These are phyloP conservation scores for Rubia yunnanensis DNA, from an alignment of 257 asterid species.

Conservation along the genomic window DNA sequence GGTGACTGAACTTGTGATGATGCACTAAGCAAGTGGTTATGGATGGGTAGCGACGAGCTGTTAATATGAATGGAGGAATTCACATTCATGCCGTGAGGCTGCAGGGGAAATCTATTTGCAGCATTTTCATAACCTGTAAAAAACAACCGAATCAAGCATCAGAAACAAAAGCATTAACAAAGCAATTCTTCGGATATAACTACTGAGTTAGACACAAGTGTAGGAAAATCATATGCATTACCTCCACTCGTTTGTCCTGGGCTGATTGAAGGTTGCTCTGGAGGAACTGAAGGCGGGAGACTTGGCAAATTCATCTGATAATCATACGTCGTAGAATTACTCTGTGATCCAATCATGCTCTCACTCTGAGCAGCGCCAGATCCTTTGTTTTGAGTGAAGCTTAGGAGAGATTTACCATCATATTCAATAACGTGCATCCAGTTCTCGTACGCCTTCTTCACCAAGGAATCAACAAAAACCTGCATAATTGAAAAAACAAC, in stretches of 20 bases:
- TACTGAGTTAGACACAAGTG: too few species aligned
- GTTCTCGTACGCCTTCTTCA: slow-evolving; percentile 87
- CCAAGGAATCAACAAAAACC: slow-evolving; percentile 73
- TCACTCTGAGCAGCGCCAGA: slow-evolving; percentile 34
- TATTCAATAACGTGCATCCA: slow-evolving; percentile 86
- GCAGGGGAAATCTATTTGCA: slow-evolving; percentile 39
- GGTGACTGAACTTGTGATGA: slow-evolving; percentile 45
- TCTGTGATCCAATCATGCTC: slow-evolving; percentile 32
- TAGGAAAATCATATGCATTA: slow-evolving; percentile 12
- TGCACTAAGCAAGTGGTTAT: slow-evolving; percentile 36
- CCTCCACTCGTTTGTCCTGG: slow-evolving; percentile 57
- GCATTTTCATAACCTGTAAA: slow-evolving; percentile 46
- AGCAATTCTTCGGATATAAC: too few species aligned
- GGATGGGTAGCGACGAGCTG: slow-evolving; percentile 37
- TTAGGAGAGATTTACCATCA: slow-evolving; percentile 78
- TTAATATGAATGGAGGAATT: slow-evolving; percentile 36
- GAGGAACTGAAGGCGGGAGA: slow-evolving; percentile 49
- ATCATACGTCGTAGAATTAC: slow-evolving; percentile 43
- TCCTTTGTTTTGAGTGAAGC: slow-evolving; percentile 38
- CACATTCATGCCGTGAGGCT: slow-evolving; percentile 48
- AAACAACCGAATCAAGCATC: slow-evolving; percentile 9
- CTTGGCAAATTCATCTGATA: slow-evolving; percentile 41
- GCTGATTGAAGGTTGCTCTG: slow-evolving; percentile 42
- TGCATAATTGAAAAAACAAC: slow-evolving; percentile 26
- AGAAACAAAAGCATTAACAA: not conserved